phyloP scores from a whole-genome alignment of 768 basidiomycete species.

The Suillus weaverae region DNA sequence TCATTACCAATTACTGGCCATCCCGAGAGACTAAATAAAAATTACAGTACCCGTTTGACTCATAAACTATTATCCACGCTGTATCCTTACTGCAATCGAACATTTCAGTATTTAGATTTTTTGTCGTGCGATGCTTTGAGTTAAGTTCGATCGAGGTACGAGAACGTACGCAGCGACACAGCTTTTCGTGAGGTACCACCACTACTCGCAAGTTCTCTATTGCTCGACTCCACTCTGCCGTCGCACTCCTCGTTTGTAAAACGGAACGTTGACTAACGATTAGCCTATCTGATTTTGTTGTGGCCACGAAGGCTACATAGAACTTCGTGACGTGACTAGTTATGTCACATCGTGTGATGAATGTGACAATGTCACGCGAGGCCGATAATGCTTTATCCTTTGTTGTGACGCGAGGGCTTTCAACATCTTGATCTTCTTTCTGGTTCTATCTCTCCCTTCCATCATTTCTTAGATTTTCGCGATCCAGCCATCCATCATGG shows the following conservation, averaged over 20 bases:
- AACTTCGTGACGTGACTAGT: constrained; percentile 18
- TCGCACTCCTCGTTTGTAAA: background rate
- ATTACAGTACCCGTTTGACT: constrained; percentile 74
- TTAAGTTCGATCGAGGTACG: constrained; percentile 1
- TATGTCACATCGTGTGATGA: constrained; percentile 24
- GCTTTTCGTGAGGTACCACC: background rate
- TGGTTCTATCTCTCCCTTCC: constrained; percentile 13
- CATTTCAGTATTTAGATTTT: background rate
- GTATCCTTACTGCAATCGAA: constrained; percentile 11
- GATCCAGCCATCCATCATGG: constrained; percentile 35
- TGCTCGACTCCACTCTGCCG: background rate
- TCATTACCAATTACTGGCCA: background rate
- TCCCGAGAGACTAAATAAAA: constrained; percentile 21
- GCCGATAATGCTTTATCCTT: constrained; percentile 12
- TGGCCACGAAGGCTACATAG: no score
- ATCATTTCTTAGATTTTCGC: constrained; percentile 8
- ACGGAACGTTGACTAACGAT: background rate
- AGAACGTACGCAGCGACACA: background rate
- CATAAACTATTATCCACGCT: constrained; percentile 32
- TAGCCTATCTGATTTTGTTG: no score
- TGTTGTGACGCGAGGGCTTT: constrained; percentile 19
- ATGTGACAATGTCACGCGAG: constrained; percentile 24
- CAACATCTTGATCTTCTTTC: constrained; percentile 11
- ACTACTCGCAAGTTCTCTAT: background rate
- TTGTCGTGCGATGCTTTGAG: background rate